Evolutionary conservation across 805 yeast species (phyloP).

Genomic region (Komagataella pastoris): DNA sequence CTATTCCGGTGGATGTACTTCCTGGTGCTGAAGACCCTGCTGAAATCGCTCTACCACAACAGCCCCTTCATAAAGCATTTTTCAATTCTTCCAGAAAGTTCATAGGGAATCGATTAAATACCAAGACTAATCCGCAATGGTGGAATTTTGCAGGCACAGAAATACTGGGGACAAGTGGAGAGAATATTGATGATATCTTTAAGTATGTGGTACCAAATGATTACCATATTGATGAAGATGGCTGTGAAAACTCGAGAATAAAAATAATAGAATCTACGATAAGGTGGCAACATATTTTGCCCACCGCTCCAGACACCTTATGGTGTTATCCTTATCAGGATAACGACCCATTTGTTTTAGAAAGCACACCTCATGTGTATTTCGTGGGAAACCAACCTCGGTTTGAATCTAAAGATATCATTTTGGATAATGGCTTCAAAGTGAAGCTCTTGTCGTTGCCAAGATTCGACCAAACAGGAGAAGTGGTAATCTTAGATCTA

Average conservation of each 20-base stretch:
- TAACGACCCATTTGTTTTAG: slow-evolving; percentile 70
- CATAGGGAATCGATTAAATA: slow-evolving; percentile 12
- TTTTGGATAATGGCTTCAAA: slow-evolving; percentile 15
- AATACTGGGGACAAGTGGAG: slow-evolving; percentile 71
- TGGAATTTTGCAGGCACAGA: slow-evolving; percentile 41
- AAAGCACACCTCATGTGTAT: slow-evolving; percentile 75
- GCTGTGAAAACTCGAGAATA: slow-evolving; percentile 21
- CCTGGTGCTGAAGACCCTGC: slow-evolving; percentile 85
- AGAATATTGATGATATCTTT: slow-evolving; percentile 64
- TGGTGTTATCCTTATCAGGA: slow-evolving; percentile 77
- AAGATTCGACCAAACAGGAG: slow-evolving; percentile 48
- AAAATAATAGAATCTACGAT: slow-evolving; percentile 55
- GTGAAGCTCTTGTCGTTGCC: slow-evolving; percentile 61
- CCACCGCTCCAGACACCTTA: slow-evolving; percentile 93
- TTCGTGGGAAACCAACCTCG: slow-evolving; percentile 74
- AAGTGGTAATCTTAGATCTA: slow-evolving; percentile 48
- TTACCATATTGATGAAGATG: slow-evolving; percentile 7
- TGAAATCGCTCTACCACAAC: slow-evolving; percentile 80
- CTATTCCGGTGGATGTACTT: slow-evolving; percentile 63
- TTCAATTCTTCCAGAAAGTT: slow-evolving; percentile 33
- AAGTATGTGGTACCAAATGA: slow-evolving; percentile 44
- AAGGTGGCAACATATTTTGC: slow-evolving; percentile 77
- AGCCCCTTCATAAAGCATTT: slow-evolving; percentile 70
- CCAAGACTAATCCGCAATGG: slow-evolving; percentile 66
- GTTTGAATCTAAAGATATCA: slow-evolving; percentile 33